phyloP scores from a whole-genome alignment of 129 eudicot species.

The Deinandra increscens region DNA sequence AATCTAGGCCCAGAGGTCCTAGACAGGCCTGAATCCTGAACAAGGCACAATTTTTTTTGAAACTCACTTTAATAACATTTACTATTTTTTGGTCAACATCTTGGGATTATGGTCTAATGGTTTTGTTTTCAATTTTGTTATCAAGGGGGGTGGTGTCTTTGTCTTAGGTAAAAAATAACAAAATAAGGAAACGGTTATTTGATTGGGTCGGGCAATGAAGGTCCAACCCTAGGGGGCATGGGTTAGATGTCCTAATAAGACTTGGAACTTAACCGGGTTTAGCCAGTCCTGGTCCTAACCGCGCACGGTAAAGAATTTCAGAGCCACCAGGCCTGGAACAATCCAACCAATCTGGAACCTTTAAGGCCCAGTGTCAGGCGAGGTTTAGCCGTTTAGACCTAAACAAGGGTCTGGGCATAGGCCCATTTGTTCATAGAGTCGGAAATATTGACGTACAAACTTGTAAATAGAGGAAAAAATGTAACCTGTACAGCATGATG shows the following conservation, averaged over 20 bases:
- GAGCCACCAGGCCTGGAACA: background rate
- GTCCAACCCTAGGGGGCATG: background rate
- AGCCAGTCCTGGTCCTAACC: background rate
- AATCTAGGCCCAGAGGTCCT: conserved; percentile 7
- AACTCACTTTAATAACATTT: background rate
- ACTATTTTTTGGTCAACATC: background rate
- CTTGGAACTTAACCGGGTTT: background rate
- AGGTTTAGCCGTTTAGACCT: conserved; percentile 4
- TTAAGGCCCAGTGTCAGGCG: background rate
- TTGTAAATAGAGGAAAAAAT: conserved; percentile 13
- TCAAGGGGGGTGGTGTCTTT: too few relatives aligned
- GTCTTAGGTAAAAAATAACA: background rate
- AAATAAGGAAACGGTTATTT: background rate
- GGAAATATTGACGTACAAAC: conserved; percentile 8
- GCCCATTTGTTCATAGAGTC: conserved; percentile 14
- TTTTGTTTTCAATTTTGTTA: background rate
- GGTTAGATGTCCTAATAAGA: background rate
- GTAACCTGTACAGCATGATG: conserved; percentile 94
- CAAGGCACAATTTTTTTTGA: background rate
- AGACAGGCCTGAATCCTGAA: background rate
- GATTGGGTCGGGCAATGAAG: background rate
- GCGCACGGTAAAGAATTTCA: background rate
- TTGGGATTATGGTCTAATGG: background rate
- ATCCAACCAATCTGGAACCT: background rate
- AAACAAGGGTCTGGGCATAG: background rate